Percentiles rank a stretch among this genome's conserved stretches.
Evolutionary conservation across 495 filamentous ascomycete genomes (phyloP).

Genomic region (Echria macrotheca): DNA sequence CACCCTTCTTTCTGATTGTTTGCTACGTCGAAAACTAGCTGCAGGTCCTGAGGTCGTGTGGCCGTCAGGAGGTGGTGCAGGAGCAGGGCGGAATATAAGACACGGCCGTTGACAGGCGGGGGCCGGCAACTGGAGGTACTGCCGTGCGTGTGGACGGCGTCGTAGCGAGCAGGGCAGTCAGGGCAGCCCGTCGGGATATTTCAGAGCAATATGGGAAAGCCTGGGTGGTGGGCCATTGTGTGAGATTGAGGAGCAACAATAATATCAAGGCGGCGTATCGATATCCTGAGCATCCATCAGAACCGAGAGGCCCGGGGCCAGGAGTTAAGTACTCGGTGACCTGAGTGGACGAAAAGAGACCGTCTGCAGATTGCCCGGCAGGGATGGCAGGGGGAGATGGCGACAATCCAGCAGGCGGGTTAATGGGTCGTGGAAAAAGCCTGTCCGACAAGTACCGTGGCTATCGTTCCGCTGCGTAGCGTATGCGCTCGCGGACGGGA

Average conservation of each 20-base stretch:
- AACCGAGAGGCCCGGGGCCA: slow-evolving; percentile 19
- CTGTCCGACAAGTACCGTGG: slow-evolving; percentile 16
- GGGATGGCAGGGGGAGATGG: slow-evolving; percentile 26
- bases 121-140: slow-evolving; percentile 11
- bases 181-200: slow-evolving; percentile 27
- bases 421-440: slow-evolving; percentile 24
- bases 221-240: slow-evolving; percentile 29
- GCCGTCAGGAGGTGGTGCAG: slow-evolving; percentile 6
- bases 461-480: neutral
- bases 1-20: slow-evolving; percentile 10
- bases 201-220: slow-evolving; percentile 33
- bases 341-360: slow-evolving; percentile 16
- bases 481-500: slow-evolving; percentile 15
- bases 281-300: slow-evolving; percentile 14
- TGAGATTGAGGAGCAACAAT: slow-evolving; percentile 20
- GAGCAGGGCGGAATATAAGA: slow-evolving; percentile 17
- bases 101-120: slow-evolving; percentile 19
- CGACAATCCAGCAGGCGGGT: slow-evolving; percentile 27
- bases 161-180: slow-evolving; percentile 8
- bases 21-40: slow-evolving; percentile 10
- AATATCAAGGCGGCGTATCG: slow-evolving; percentile 24
- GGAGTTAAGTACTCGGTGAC: slow-evolving; percentile 18
- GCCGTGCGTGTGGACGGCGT: slow-evolving; percentile 11
- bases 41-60: slow-evolving; percentile 4
- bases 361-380: slow-evolving; percentile 26